Conservation (phyloP, 768 basidiomycete species). For the Daedalea quercina region DNA sequence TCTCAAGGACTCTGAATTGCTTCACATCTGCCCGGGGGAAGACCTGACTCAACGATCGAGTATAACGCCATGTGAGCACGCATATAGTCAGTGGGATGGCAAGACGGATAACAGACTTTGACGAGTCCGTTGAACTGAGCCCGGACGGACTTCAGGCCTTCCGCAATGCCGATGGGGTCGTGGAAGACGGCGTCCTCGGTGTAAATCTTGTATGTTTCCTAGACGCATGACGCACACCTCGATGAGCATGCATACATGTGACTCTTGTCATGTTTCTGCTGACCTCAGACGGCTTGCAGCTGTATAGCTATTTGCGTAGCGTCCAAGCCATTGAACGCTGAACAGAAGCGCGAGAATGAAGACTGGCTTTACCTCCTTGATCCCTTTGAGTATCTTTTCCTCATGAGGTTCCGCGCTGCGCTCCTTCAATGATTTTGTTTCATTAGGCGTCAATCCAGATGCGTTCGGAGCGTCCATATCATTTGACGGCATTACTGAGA, state of each 20-base stretch:
- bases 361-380: constrained; percentile 31
- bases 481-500: constrained; percentile 14
- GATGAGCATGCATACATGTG: background rate
- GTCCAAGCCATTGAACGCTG: background rate
- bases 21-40: constrained; percentile 37
- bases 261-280: constrained; percentile 4
- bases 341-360: constrained; percentile 3
- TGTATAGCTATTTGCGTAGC: constrained; percentile 27
- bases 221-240: too few relatives aligned
- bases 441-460: constrained; percentile 32
- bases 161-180: constrained; percentile 39
- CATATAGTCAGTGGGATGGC: background rate
- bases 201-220: constrained; percentile 40
- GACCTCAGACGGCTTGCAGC: constrained; percentile 30
- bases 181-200: constrained; percentile 35
- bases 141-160: constrained; percentile 32
- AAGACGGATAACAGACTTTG: constrained; percentile 24
- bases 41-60: constrained; percentile 15
- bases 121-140: constrained; percentile 38
- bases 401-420: constrained; percentile 29
- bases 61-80: background rate
- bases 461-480: constrained; percentile 26
- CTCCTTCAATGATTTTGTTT: constrained; percentile 32
- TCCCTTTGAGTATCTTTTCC: constrained; percentile 29
- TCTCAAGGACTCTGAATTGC: constrained; percentile 35